These are phyloP conservation scores for Euphorbia tirucalli DNA, from an alignment of 345 rosid species.

Conservation along the genomic window DNA sequence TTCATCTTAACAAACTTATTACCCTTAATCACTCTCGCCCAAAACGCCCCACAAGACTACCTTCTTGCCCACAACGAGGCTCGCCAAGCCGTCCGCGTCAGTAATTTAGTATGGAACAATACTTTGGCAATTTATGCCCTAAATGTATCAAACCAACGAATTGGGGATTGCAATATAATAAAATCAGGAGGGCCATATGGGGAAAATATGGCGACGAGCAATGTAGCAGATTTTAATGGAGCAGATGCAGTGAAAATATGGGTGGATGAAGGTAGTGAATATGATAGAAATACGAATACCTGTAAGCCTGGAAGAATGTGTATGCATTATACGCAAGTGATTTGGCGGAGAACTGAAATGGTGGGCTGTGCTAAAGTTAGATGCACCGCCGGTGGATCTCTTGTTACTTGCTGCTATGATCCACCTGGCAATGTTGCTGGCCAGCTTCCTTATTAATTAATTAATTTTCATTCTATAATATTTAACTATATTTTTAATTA, in stretches of 20 bases:
- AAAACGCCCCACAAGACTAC: constrained; percentile 29
- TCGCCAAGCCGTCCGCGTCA: constrained; percentile 1
- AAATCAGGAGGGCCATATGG: background rate
- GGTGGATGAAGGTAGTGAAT: constrained; percentile 49
- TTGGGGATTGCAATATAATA: background rate
- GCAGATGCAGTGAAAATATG: constrained; percentile 49
- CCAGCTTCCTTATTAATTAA: constrained; percentile 15
- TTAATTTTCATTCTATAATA: too few relatives aligned
- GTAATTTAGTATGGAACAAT: background rate
- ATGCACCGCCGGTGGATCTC: constrained; percentile 2
- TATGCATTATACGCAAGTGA: constrained; percentile 19
- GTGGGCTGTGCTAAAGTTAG: constrained; percentile 23
- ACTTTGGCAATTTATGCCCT: background rate
- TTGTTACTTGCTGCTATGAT: constrained; percentile 16
- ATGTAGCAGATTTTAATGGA: constrained; percentile 8
- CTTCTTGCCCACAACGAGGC: constrained; percentile 11
- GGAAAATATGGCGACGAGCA: background rate
- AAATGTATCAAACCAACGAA: background rate
- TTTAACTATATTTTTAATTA: too few relatives aligned
- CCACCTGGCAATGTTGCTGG: constrained; percentile 18
- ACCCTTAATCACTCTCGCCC: constrained; percentile 9
- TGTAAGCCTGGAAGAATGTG: constrained; percentile 40
- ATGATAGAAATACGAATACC: constrained; percentile 45
- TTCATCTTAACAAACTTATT: background rate
- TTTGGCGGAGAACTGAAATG: constrained; percentile 16